Conservation (phyloP, 306 rosid genomes). For the Cucurbita moschata region DNA sequence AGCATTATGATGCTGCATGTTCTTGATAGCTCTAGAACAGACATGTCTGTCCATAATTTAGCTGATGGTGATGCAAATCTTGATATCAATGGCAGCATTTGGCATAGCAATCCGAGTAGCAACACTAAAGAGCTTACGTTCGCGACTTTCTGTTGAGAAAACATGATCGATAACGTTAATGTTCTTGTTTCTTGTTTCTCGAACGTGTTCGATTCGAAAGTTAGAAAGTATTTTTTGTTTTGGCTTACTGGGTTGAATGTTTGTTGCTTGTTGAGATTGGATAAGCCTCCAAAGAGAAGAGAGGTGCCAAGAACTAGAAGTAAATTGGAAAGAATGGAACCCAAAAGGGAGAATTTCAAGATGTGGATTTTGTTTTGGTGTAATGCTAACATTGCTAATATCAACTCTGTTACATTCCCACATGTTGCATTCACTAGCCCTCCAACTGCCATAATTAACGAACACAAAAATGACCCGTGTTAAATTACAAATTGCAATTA, state of each 20-base stretch:
- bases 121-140: slow-evolving; percentile 67
- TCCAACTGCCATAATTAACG: slow-evolving; percentile 38
- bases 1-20: slow-evolving; percentile 64
- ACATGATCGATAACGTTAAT: too few relatives aligned
- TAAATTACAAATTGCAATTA: too few relatives aligned
- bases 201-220: neutral
- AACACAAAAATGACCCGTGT: neutral
- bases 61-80: slow-evolving; percentile 6
- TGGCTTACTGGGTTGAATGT: slow-evolving; percentile 64
- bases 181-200: neutral
- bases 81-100: slow-evolving; percentile 60
- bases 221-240: neutral
- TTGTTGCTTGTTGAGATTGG: slow-evolving; percentile 39
- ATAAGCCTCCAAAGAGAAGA: slow-evolving; percentile 68
- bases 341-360: slow-evolving; percentile 79
- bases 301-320: slow-evolving; percentile 90
- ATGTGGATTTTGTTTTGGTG: slow-evolving; percentile 33
- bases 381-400: slow-evolving; percentile 73
- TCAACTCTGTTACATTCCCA: slow-evolving; percentile 80
- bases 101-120: slow-evolving; percentile 53
- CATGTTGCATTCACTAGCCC: slow-evolving; percentile 89
- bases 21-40: slow-evolving; percentile 33
- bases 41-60: neutral
- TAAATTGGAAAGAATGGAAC: slow-evolving; percentile 87
- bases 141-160: slow-evolving; percentile 45